phyloP scores from a whole-genome alignment of 805 yeast genomes.

The Zygosaccharomyces siamensis region DNA sequence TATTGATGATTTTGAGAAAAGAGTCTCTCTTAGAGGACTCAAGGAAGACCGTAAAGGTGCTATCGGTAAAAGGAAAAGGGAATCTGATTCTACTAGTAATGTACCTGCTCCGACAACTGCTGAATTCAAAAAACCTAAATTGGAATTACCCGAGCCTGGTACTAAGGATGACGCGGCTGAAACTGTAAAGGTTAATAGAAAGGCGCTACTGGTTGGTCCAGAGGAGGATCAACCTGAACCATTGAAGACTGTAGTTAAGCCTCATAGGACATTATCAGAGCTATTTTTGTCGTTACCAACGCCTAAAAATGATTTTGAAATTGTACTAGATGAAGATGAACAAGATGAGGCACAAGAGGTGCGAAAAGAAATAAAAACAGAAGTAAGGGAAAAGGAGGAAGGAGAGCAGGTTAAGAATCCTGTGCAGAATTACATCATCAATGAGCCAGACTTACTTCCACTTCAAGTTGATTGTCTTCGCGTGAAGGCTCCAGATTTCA shows the following conservation, averaged over 20 bases:
- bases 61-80: neutral
- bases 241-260: constrained; percentile 11
- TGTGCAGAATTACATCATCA: neutral
- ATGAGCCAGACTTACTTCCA: neutral
- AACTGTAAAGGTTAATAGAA: constrained; percentile 8
- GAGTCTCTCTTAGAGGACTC: constrained; percentile 44
- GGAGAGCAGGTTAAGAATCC: constrained; percentile 8
- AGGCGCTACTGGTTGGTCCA: neutral
- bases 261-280: constrained; percentile 8
- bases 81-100: neutral
- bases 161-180: constrained; percentile 7
- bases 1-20: constrained; percentile 40
- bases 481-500: constrained; percentile 15
- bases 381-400: constrained; percentile 5
- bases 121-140: constrained; percentile 25
- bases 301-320: constrained; percentile 47
- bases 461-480: constrained; percentile 8
- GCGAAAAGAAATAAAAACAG: neutral
- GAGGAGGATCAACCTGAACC: neutral
- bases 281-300: constrained; percentile 36
- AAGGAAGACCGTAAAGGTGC: constrained; percentile 30
- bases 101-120: constrained; percentile 14
- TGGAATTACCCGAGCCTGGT: constrained; percentile 37
- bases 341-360: constrained; percentile 17
- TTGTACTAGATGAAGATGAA: constrained; percentile 35